Evolutionary conservation across 2,329 filamentous ascomycete species (phyloP).

Genomic region (Scedosporium dehoogii): DNA sequence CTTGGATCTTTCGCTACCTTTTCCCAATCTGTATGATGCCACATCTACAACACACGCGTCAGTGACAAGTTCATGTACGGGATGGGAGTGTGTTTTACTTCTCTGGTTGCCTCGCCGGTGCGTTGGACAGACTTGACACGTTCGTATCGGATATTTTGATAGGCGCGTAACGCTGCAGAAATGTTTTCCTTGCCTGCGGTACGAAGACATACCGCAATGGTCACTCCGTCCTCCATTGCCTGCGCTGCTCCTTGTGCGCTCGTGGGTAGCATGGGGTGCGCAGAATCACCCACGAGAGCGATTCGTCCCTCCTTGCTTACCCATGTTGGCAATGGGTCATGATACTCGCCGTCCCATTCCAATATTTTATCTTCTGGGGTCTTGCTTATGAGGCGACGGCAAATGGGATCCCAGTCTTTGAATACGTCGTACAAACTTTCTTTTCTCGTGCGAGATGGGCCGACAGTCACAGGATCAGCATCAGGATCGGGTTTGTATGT

Average conservation of each 20-base stretch:
- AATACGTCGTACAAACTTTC: conserved; percentile 40
- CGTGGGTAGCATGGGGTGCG: conserved; percentile 28
- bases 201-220: conserved; percentile 23
- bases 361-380: conserved; percentile 27
- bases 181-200: conserved; percentile 14
- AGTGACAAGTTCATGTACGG: not conserved
- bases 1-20: conserved; percentile 32
- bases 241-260: conserved; percentile 29
- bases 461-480: not conserved
- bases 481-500: conserved; percentile 40
- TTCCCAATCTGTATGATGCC: conserved; percentile 37
- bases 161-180: conserved; percentile 22
- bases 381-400: conserved; percentile 30
- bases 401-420: conserved; percentile 35
- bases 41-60: conserved; percentile 17
- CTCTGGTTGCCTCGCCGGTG: conserved; percentile 30
- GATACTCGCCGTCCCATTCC: conserved; percentile 40
- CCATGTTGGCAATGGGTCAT: conserved; percentile 35
- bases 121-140: conserved; percentile 31
- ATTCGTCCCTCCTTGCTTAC: conserved; percentile 22
- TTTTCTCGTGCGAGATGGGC: not conserved
- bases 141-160: conserved; percentile 30
- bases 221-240: conserved; percentile 30
- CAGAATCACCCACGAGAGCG: conserved; percentile 28
- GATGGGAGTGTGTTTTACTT: conserved; percentile 10